Percentiles rank a stretch among this genome's conserved stretches.
Conservation (phyloP, 306 rosid species). For the Begonia loranthoides region DNA sequence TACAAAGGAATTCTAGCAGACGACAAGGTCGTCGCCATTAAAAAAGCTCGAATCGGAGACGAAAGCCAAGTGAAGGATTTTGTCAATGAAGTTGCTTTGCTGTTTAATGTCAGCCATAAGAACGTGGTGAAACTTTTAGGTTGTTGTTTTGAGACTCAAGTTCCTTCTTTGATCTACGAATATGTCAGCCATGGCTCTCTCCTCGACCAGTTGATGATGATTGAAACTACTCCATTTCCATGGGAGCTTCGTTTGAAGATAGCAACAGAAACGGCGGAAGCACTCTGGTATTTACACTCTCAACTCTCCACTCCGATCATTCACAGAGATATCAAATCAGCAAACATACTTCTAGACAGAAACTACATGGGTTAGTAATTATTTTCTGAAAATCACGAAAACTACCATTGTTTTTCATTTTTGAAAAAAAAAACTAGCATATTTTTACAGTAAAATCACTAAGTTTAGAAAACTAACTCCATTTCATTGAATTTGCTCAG, state of each 20-base stretch:
- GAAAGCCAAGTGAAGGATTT: not conserved
- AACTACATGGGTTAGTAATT: no score
- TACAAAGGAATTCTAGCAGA: not conserved
- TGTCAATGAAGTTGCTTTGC: not conserved
- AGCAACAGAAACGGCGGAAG: not conserved
- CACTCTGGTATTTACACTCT: not conserved
- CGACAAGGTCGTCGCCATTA: not conserved
- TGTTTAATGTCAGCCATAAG: slow-evolving; percentile 1
- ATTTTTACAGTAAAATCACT: no score
- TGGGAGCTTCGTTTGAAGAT: not conserved
- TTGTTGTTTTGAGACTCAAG: not conserved
- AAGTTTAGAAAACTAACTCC: no score
- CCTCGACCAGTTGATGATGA: not conserved
- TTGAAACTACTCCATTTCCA: not conserved
- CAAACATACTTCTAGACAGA: slow-evolving; percentile 1
- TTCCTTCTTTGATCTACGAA: not conserved
- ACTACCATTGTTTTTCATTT: no score
- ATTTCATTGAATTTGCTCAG: no score
- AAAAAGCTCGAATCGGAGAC: not conserved
- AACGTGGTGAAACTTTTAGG: slow-evolving; percentile 3
- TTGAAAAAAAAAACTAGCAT: no score
- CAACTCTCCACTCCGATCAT: not conserved
- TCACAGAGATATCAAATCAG: slow-evolving; percentile 1
- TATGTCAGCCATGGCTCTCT: not conserved
- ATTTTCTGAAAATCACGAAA: no score